phyloP scores from a whole-genome alignment of 306 rosid genomes.

The Ochetophila trinervis region DNA sequence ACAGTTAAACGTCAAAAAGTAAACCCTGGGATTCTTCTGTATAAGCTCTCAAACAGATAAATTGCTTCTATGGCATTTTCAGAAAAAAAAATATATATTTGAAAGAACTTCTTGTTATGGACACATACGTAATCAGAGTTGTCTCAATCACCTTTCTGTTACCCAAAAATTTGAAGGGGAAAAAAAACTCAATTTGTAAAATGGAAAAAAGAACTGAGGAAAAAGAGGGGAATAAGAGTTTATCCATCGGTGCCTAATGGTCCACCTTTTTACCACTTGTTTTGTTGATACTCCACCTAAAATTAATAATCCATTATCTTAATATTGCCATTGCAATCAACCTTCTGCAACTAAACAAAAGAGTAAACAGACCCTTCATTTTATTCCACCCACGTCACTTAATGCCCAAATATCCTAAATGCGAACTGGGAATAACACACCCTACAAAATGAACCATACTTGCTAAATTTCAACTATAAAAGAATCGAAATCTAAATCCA shows the following conservation, averaged over 20 bases:
- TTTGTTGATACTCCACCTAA: slow-evolving; percentile 20
- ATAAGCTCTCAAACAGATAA: slow-evolving; percentile 2
- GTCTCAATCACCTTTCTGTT: background rate
- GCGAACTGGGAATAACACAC: slow-evolving; percentile 14
- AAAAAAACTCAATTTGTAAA: background rate
- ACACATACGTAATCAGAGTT: background rate
- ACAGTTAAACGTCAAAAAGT: background rate
- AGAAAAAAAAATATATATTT: background rate
- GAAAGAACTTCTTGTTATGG: background rate
- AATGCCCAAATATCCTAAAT: slow-evolving; percentile 27
- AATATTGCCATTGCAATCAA: slow-evolving; percentile 16
- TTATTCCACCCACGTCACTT: slow-evolving; percentile 12
- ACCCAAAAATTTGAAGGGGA: too few species aligned
- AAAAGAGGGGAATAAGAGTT: background rate
- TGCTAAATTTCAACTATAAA: slow-evolving; percentile 11
- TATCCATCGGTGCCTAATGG: background rate
- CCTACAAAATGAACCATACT: slow-evolving; percentile 14
- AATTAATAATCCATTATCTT: slow-evolving; percentile 17
- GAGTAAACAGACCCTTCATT: background rate
- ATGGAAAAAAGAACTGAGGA: background rate
- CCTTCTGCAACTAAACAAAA: slow-evolving; percentile 12
- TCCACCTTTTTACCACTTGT: slow-evolving; percentile 7
- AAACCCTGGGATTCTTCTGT: background rate
- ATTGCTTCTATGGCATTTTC: background rate
- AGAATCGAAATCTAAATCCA: slow-evolving; percentile 3